Conservation (phyloP, 2,329 filamentous ascomycete genomes). For the Sporothrix inflata region DNA sequence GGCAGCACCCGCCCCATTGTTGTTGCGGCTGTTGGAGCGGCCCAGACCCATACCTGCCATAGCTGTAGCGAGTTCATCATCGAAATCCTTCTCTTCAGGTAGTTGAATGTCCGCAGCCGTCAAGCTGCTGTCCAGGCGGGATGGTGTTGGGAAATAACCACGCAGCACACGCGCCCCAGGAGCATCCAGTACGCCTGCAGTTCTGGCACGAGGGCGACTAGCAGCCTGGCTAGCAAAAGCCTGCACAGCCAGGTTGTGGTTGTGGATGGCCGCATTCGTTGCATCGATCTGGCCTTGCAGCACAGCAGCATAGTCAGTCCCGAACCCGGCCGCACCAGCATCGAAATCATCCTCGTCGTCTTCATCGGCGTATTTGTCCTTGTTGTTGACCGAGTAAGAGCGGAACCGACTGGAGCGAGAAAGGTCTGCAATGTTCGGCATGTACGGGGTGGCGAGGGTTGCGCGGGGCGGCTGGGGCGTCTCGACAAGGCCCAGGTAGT, state of each 20-base stretch:
- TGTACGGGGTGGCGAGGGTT: constrained; percentile 73
- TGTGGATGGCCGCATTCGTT: constrained; percentile 74
- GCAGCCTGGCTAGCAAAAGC: constrained; percentile 84
- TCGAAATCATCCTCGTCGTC: constrained; percentile 82
- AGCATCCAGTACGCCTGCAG: constrained; percentile 86
- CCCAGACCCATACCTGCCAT: constrained; percentile 79
- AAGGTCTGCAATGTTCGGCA: constrained; percentile 75
- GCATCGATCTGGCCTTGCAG: constrained; percentile 66
- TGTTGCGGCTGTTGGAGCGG: constrained; percentile 66
- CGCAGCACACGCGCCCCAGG: constrained; percentile 68
- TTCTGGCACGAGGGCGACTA: constrained; percentile 84
- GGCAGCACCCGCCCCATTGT: constrained; percentile 40
- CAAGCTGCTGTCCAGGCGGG: constrained; percentile 75
- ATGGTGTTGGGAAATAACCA: constrained; percentile 73
- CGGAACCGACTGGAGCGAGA: constrained; percentile 86
- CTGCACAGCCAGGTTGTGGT: constrained; percentile 91
- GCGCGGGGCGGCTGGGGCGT: constrained; percentile 81
- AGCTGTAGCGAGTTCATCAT: constrained; percentile 73
- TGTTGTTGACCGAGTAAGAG: constrained; percentile 98
- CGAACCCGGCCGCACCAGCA: constrained; percentile 53
- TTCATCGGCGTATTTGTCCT: constrained; percentile 92
- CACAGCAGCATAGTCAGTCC: constrained; percentile 62
- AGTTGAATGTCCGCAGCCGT: constrained; percentile 74
- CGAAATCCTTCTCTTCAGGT: constrained; percentile 76
- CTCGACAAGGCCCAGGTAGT: constrained; percentile 93